Evolutionary conservation across 2,329 filamentous ascomycete species (phyloP), one percentile per base, ranked within the genome.

Genomic region (Alternaria arbusti): DNA sequence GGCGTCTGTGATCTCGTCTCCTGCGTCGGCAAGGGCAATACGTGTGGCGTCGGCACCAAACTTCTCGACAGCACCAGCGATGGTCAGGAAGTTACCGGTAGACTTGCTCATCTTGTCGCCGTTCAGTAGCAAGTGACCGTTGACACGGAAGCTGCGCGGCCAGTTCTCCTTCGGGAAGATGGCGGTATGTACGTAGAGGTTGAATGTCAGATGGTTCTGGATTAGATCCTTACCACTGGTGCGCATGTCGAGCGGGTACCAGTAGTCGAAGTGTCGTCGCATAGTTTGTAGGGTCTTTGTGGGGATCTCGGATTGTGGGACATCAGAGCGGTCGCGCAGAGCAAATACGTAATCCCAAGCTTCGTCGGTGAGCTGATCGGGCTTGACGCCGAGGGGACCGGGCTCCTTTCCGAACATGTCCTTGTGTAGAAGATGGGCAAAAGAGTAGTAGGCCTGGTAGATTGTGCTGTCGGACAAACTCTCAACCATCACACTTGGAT

Each of bases 41-140:
- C 95, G 89, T 46, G 91, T 91, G 12, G 96, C 96, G 79, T 98
- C 96, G 9, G 96, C 95, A 75, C 96, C 96, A 74, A 96, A 99
- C 81, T 99, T 99, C 72, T 90, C 87, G 13, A 95, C 91, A 28
- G 94, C 87, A 66, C 97, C 92, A 57, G 90, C 87, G 56, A 98
- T 85, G 11, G 96, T 98, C 79, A 99, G 86, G 85, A 99, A 99
- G 84, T 98, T 99, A 66, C 96, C 96, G 0, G 94, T 97, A 57
- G 91, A 95, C 85, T 99, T 99, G 79, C 90, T 91, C 96, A 99
- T 99, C 87, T 99, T 99, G 79, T 97, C 93, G 54, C 95, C 95
- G 79, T 99, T 99, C 68, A 99, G 86, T 80, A 97, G 89, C 74
- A 98, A 83, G 82, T 98, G 95, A 2, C 96, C 96, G 77, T 99